A percentile compares a stretch with the other conserved stretches of the same genome.
phyloP scores from a whole-genome alignment of 306 rosid species.

The Cicer yamashitae region DNA sequence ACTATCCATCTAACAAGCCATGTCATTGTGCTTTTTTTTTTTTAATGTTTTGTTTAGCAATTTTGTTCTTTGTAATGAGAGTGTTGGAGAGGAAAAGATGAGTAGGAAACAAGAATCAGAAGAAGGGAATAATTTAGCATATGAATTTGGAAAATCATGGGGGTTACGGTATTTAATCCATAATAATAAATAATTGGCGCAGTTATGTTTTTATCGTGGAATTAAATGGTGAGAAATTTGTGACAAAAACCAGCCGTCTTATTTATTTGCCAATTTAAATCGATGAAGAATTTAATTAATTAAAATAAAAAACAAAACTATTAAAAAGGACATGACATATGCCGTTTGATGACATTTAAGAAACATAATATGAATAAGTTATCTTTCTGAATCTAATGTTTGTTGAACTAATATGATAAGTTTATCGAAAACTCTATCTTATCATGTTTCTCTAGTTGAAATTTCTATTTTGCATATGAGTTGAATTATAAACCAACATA shows the following conservation, averaged over 20 bases:
- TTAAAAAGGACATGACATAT: background rate
- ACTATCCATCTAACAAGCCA: conserved; percentile 51
- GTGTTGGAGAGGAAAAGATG: background rate
- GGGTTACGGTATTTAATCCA: conserved; percentile 48
- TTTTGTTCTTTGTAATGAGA: background rate
- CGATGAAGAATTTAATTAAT: background rate
- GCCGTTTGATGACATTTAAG: too few relatives aligned
- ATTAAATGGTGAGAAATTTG: conserved; percentile 46
- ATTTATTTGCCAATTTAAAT: conserved; percentile 18
- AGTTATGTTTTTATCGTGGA: conserved; percentile 46
- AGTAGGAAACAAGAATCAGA: background rate
- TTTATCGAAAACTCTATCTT: too few relatives aligned
- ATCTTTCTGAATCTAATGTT: too few relatives aligned
- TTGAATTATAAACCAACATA: too few relatives aligned
- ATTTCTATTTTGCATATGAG: too few relatives aligned
- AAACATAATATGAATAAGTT: too few relatives aligned
- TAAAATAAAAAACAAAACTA: background rate
- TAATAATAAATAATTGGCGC: conserved; percentile 41
- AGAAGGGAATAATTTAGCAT: conserved; percentile 46
- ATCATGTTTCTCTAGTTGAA: too few relatives aligned
- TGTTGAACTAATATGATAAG: too few relatives aligned
- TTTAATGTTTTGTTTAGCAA: conserved; percentile 25
- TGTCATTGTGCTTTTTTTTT: conserved; percentile 48
- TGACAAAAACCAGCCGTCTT: conserved; percentile 21
- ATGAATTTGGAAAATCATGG: conserved; percentile 50